A percentile compares a stretch with the other conserved stretches of the same genome.
These are phyloP conservation scores for Penicillium sp. DNA, from an alignment of 2,329 filamentous ascomycete genomes.

Conservation along the genomic window DNA sequence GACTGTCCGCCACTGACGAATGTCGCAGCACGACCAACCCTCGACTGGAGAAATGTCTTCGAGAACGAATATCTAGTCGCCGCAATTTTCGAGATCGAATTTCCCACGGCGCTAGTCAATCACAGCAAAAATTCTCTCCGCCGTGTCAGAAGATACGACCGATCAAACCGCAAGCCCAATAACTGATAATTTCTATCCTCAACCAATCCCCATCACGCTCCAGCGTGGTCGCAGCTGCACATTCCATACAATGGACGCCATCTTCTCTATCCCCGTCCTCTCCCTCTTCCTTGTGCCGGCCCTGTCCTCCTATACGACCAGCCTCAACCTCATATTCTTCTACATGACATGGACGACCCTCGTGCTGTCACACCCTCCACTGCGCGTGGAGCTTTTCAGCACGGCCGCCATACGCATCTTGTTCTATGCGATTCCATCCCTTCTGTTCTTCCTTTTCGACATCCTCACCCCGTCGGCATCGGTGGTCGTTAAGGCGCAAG, in stretches of 20 bases:
- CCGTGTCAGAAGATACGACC: too few species aligned
- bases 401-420: conserved; percentile 64
- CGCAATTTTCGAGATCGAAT: too few species aligned
- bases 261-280: conserved; percentile 32
- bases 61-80: too few species aligned
- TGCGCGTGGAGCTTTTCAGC: conserved; percentile 72
- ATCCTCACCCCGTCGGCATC: conserved; percentile 65
- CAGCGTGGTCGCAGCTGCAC: neutral
- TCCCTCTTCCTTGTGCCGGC: conserved; percentile 30
- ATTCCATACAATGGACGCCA: conserved; percentile 52
- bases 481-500: conserved; percentile 66
- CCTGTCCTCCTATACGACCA: conserved; percentile 68
- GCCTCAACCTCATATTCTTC: conserved; percentile 82
- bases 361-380: conserved; percentile 69
- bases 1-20: neutral
- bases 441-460: conserved; percentile 72
- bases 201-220: too few species aligned
- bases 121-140: too few species aligned
- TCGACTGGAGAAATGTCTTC: neutral
- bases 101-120: too few species aligned
- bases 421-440: conserved; percentile 70
- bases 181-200: too few species aligned
- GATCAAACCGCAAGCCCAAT: too few species aligned
- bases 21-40: neutral
- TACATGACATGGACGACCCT: conserved; percentile 87